These are phyloP conservation scores for Agaricus sinodeliciosus DNA, from an alignment of 768 basidiomycete species.

Conservation along the genomic window DNA sequence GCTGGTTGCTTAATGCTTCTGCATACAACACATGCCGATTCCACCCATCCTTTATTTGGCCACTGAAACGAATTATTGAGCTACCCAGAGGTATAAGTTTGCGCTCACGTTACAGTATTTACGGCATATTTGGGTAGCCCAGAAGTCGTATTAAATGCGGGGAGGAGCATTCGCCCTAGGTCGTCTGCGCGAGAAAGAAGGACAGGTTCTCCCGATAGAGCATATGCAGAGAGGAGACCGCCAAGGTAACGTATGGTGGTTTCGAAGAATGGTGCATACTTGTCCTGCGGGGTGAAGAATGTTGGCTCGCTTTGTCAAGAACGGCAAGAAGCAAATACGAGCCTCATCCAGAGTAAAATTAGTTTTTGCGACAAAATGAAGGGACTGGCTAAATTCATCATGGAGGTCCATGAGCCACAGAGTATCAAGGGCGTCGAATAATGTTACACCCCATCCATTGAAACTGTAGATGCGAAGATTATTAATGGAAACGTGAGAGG, in stretches of 20 bases:
- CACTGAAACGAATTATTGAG: conserved; percentile 20
- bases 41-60: conserved; percentile 28
- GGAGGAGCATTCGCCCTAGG: conserved; percentile 60
- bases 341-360: conserved; percentile 30
- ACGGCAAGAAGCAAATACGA: neutral
- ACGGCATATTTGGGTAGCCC: conserved; percentile 69
- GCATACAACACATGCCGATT: conserved; percentile 28
- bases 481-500: neutral
- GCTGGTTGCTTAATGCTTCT: conserved; percentile 48
- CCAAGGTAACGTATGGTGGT: conserved; percentile 83
- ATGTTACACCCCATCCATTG: conserved; percentile 69
- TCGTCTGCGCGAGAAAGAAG: conserved; percentile 67
- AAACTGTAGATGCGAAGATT: conserved; percentile 35
- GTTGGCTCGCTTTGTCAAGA: too few species aligned
- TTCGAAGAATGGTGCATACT: conserved; percentile 59
- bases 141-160: conserved; percentile 61
- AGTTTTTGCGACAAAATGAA: conserved; percentile 41
- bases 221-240: conserved; percentile 74
- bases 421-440: conserved; percentile 77
- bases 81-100: neutral
- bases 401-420: conserved; percentile 75
- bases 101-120: conserved; percentile 48
- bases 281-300: conserved; percentile 11
- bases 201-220: conserved; percentile 58
- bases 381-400: conserved; percentile 54